Evolutionary conservation across 2,329 filamentous ascomycete genomes (phyloP), one percentile per base, ranked within the genome.

Genomic region (Pseudogymnoascus sp.): DNA sequence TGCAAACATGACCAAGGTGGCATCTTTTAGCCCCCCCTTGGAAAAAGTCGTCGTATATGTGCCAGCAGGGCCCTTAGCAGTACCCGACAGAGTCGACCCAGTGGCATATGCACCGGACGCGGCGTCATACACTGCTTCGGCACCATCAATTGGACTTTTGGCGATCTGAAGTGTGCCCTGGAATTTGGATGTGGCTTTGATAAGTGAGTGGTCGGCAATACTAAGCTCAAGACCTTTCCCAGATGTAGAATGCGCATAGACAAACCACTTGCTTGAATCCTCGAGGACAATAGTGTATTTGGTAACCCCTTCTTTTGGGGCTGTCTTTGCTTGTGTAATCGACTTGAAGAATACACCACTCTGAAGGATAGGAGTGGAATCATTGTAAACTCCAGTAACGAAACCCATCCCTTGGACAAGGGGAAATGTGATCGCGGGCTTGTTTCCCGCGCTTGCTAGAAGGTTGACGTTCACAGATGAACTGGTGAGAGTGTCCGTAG

Each of bases 381-480:
- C 84, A 60, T 79, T 80, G 73, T 92, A 97, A 15, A 88, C 73
- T 0, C 80, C 92, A 4, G 92, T 97, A 15, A 96, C 78, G 68
- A 91, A 96, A 0, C 84, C 87, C 85, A 95, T 94, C 9, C 94
- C 94, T 70, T 97, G 93, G 0, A 96, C 85, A 6, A 97, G 71
- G 0, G 92, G 91, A 65, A 96, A 91, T 0, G 83, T 87, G 18
- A 97, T 80, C 1, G 81, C 78, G 0, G 87, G 82, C 1, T 77
- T 72, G 6, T 80, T 78, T 2, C 77, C 76, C n/a, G 73, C 70
- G 20, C 78, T 75, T 2, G 80, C 78, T 58, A 77, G 80, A 33
- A 97, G 77, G 47, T 89, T 87, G 50, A 91, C 84, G 64, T 90
- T 85, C 12, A 75, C 81, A 36, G 77, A 89, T 69, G 78, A 87